Conservation (phyloP, 176 grass and related monocot genomes). For the Paspalum notatum region DNA sequence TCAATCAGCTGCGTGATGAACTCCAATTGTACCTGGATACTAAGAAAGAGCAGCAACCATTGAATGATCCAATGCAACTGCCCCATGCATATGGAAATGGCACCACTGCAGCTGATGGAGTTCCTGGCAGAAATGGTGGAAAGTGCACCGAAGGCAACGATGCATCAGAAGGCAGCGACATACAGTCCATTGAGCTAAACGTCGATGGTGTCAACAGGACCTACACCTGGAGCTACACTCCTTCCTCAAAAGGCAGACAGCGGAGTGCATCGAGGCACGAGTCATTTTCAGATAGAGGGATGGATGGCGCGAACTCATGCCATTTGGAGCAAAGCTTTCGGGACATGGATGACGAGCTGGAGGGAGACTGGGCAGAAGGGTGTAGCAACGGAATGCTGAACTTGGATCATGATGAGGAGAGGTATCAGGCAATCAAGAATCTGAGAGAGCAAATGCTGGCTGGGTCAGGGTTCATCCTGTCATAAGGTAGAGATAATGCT, state of each 20-base stretch:
- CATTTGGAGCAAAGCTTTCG: not conserved
- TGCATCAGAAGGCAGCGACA: constrained; percentile 59
- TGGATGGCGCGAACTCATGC: constrained; percentile 19
- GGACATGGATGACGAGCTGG: constrained; percentile 43
- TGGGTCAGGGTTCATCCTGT: constrained; percentile 61
- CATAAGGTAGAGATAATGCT: constrained; percentile 44
- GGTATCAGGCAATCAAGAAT: constrained; percentile 70
- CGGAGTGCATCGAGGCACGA: constrained; percentile 16
- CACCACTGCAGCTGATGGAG: not conserved
- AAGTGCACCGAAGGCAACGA: constrained; percentile 15
- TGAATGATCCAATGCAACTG: not conserved
- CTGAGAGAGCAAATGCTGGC: constrained; percentile 81
- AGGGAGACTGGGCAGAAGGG: constrained; percentile 68
- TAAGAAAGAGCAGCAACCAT: constrained; percentile 42
- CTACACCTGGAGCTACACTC: constrained; percentile 55
- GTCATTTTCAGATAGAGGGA: constrained; percentile 40
- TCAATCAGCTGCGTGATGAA: constrained; percentile 67
- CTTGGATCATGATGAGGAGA: constrained; percentile 65
- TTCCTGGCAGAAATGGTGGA: not conserved
- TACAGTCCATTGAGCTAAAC: constrained; percentile 82
- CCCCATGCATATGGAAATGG: constrained; percentile 20
- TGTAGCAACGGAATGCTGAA: constrained; percentile 48
- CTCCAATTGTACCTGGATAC: constrained; percentile 56
- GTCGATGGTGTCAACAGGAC: constrained; percentile 60
- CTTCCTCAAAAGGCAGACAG: constrained; percentile 21